A percentile compares a stretch with the other conserved stretches of the same genome.
Evolutionary conservation across 495 filamentous ascomycete species (phyloP).

Genomic region (Aspergillus saccharolyticus): DNA sequence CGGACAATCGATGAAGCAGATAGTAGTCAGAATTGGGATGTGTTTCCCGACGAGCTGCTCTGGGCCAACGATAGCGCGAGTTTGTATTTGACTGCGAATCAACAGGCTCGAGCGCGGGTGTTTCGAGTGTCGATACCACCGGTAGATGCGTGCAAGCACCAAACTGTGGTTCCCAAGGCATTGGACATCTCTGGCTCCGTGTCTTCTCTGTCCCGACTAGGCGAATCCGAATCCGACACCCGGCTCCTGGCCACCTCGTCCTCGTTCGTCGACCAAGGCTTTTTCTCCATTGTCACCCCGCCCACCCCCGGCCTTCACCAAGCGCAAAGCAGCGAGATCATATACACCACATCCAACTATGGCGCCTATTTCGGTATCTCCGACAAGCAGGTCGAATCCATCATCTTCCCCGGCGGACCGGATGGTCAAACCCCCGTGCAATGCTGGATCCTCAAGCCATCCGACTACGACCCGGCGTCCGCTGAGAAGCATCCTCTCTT

Average conservation of each 20-base stretch:
- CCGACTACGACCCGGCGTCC: neutral
- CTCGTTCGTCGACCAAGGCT: conserved; percentile 1
- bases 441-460: conserved; percentile 1
- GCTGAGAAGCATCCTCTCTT: neutral
- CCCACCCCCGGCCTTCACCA: neutral
- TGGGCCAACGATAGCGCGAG: neutral
- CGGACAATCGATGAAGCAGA: neutral
- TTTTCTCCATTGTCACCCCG: neutral
- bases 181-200: neutral
- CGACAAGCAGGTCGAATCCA: neutral
- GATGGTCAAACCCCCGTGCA: neutral
- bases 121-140: neutral
- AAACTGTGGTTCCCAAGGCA: neutral
- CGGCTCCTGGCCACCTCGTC: neutral
- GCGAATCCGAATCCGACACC: neutral
- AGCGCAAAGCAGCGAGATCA: neutral
- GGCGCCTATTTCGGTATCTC: conserved; percentile 1
- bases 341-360: neutral
- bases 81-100: neutral
- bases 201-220: neutral
- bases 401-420: neutral
- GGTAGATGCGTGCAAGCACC: neutral
- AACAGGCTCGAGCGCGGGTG: neutral
- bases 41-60: neutral
- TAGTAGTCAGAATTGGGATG: neutral